Base-by-base conservation (phyloP, 495 filamentous ascomycete species). In the Penicillium ucsense region DNA sequence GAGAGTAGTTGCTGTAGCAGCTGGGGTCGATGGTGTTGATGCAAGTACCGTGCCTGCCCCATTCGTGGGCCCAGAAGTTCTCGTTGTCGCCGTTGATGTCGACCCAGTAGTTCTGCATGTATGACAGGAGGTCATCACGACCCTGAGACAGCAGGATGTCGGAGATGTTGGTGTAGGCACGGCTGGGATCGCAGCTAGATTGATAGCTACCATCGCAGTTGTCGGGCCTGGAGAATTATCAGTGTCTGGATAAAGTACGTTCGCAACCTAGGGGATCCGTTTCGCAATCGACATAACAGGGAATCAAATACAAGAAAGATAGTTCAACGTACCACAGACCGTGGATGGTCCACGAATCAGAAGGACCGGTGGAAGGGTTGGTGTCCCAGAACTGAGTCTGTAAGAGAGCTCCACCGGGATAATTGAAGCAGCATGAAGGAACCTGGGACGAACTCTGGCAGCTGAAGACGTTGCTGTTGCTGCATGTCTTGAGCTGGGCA, bases 301-400 rank as follows among this genome's bases (percentile, higher is more conserved):
- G 20, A 20, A 20, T 20, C 20, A 1, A 20, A 20, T 1, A 20
- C 20, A 20, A 20, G 20, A 20, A 8, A 5, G 9, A 32, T 31
- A 54, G 1, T 20, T 20, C 20, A 20, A 20, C 63, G 28, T 57
- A 76, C 73, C 88, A 91, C 37, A 92, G 68, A 12, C 87, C 86
- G 56, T 90, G 88, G 31, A 92, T 65, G 4, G 87, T 91, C 87
- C 86, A 92, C 41, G 80, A 81, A 56, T 89, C 76, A n/a, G 68
- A 67, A 2, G 81, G 83, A 1, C 82, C 83, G 3, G 77, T 78
- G 30, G 78, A 64, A 6, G 81, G 80, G 55, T 80, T 60, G 0
- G 77, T 74, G 55, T 91, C 86, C 86, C 86, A 94, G 71, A 92
- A 89, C 53, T 91, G 86, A 10, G 86, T 87, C 57, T 79, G 76